These are phyloP conservation scores for Fraxinus floribunda DNA, from an alignment of 305 asterid species.

Conservation along the genomic window DNA sequence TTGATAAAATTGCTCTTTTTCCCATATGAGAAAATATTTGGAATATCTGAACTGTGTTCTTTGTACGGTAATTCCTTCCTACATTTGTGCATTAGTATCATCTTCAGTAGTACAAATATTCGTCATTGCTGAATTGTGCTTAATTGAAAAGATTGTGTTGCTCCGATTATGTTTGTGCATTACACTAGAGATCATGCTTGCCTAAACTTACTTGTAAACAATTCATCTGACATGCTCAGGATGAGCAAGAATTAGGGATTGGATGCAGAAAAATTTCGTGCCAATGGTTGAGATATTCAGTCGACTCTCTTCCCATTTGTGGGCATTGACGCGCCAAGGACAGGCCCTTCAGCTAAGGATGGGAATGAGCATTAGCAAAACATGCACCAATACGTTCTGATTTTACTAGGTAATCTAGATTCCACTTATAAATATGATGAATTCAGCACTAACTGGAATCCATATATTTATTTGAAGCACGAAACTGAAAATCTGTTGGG, in stretches of 20 bases:
- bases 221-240: neutral
- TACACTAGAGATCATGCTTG: neutral
- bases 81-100: neutral
- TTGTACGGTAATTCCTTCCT: neutral
- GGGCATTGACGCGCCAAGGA: neutral
- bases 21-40: neutral
- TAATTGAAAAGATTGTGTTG: neutral
- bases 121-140: neutral
- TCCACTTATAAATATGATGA: neutral
- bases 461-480: neutral
- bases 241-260: neutral
- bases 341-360: neutral
- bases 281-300: neutral
- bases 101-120: neutral
- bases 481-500: neutral
- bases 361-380: neutral
- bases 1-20: neutral
- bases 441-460: neutral
- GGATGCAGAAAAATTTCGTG: neutral
- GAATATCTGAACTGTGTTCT: neutral
- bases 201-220: neutral
- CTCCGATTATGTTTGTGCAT: neutral
- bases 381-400: neutral
- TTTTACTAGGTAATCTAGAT: neutral
- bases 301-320: neutral